A percentile compares a stretch with the other conserved stretches of the same genome.
phyloP scores from a whole-genome alignment of 345 rosid species.

The Lumnitzera littorea region DNA sequence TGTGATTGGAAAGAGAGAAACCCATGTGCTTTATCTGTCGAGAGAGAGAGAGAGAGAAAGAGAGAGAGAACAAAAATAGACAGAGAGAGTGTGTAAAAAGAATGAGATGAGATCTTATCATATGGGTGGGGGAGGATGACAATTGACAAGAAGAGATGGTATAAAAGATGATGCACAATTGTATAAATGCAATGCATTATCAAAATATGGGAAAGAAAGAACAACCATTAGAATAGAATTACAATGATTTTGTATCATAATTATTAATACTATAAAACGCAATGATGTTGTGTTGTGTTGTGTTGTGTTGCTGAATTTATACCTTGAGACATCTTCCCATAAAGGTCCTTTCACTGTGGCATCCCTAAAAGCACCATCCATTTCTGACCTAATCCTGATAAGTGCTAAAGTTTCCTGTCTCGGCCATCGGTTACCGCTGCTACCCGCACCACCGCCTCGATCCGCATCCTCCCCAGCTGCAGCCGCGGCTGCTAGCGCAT shows the following conservation, averaged over 20 bases:
- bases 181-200: too few relatives aligned
- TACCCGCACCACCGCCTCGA: conserved; percentile 16
- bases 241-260: too few relatives aligned
- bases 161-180: too few relatives aligned
- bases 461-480: conserved; percentile 31
- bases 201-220: too few relatives aligned
- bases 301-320: background rate
- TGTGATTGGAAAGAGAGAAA: conserved; percentile 30
- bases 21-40: conserved; percentile 30
- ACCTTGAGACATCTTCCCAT: conserved; percentile 96
- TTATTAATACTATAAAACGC: too few relatives aligned
- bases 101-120: too few relatives aligned
- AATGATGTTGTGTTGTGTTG: background rate
- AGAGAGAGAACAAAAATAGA: conserved; percentile 9
- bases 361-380: conserved; percentile 75
- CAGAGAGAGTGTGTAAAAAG: background rate
- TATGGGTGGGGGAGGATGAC: too few relatives aligned
- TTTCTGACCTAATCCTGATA: conserved; percentile 78
- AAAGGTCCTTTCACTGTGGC: conserved; percentile 85
- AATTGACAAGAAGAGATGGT: too few relatives aligned
- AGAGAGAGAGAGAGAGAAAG: conserved; percentile 14
- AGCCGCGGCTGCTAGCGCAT: conserved; percentile 17
- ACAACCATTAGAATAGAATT: too few relatives aligned
- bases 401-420: conserved; percentile 84
- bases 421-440: conserved; percentile 81